Evolutionary conservation across 2,329 filamentous ascomycete genomes (phyloP), one percentile per base, ranked within the genome.

Genomic region (Tolypocladium guangdongense): DNA sequence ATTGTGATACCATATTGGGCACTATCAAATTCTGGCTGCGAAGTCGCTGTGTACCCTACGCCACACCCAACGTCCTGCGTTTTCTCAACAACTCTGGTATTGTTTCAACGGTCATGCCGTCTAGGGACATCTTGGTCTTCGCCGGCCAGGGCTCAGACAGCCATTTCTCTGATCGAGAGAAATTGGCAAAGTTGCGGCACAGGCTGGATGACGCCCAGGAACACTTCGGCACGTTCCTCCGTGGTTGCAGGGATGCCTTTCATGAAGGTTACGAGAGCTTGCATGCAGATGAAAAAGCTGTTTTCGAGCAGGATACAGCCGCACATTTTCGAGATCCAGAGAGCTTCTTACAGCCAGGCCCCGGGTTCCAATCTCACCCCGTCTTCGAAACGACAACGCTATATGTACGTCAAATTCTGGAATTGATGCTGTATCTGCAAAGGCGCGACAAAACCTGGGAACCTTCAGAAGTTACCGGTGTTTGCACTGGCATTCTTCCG

Each of bases 81-180:
- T 48, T n/a, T 32, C 20, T 33, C 24, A 27, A 48, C 11, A n/a
- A 48, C 46, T n/a, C 22, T 10, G 20, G n/a, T 43, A 32, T 49
- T 53, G 24, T 16, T 50, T 35, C 20, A 16, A 33, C 24, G 36
- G 50, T 52, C 22, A 52, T 55, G 50, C 8, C 37, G 18, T 52
- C 27, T 22, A 12, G 45, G 20, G 33, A 49, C 36, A 38, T 56
- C 11, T 39, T 56, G 12, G 22, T 56, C 20, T 56, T 56, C 48
- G 51, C 54, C 14, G 54, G 54, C 5, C 54, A 56, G 45, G 54
- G 54, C 4, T 53, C 54, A 14, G 50, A 53, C 45, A 39, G 35
- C 10, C 47, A 56, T 38, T 52, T 56, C 37, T 39, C 48, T 30
- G 49, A 49, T 37, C 38, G 32, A 36, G 18, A 32, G 8, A 24